phyloP scores from a whole-genome alignment of 768 basidiomycete species.

The Lentinus tigrinus region DNA sequence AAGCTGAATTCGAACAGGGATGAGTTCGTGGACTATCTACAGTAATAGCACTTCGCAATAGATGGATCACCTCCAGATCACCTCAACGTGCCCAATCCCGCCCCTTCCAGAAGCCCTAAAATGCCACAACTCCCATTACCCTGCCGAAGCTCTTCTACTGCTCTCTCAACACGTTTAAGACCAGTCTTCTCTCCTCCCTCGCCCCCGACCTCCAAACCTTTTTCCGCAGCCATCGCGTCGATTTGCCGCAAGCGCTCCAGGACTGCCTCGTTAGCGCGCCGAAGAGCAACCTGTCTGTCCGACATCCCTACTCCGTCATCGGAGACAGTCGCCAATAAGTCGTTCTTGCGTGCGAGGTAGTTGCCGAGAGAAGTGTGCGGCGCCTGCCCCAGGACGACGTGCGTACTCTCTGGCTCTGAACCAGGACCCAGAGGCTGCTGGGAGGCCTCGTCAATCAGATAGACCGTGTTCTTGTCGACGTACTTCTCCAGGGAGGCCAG shows the following conservation, averaged over 20 bases:
- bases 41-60: too few species aligned
- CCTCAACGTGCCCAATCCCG: constrained; percentile 11
- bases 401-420: background rate
- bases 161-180: constrained; percentile 46
- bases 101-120: constrained; percentile 48
- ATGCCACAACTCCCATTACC: constrained; percentile 32
- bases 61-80: too few species aligned
- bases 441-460: constrained; percentile 2
- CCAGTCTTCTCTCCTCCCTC: constrained; percentile 45
- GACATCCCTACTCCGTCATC: constrained; percentile 6
- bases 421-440: background rate
- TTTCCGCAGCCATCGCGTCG: constrained; percentile 42
- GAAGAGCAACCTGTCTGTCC: constrained; percentile 30
- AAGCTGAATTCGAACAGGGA: too few species aligned
- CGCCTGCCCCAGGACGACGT: constrained; percentile 21
- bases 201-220: constrained; percentile 40
- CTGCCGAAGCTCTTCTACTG: constrained; percentile 34
- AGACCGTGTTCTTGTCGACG: constrained; percentile 39
- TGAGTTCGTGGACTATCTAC: too few species aligned
- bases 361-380: constrained; percentile 32
- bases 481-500: constrained; percentile 49
- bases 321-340: constrained; percentile 39
- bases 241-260: constrained; percentile 53
- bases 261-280: constrained; percentile 48
- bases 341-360: constrained; percentile 45